Evolutionary conservation across 179 eudicot species (phyloP).

Genomic region (Beta lomatogona): DNA sequence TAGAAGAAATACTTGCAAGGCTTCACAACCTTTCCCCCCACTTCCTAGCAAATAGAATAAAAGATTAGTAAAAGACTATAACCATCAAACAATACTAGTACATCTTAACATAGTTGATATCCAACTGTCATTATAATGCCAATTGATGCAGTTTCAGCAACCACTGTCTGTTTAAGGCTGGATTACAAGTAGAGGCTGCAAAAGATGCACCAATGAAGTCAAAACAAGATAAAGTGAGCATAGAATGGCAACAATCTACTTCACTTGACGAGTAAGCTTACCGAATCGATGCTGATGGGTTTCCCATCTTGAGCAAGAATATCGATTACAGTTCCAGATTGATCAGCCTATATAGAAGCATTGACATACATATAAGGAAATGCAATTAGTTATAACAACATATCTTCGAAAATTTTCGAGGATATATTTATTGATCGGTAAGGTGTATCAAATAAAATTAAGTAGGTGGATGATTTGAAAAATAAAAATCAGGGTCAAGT

Average conservation of each 20-base stretch:
- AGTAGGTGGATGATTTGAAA: no score
- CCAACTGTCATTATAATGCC: background rate
- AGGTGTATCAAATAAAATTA: no score
- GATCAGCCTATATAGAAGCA: constrained; percentile 55
- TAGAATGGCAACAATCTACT: background rate
- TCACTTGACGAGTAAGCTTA: constrained; percentile 33
- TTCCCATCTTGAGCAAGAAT: constrained; percentile 72
- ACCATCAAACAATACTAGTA: constrained; percentile 11
- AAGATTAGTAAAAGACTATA: background rate
- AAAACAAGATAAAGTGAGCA: background rate
- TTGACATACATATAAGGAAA: background rate
- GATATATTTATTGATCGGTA: background rate
- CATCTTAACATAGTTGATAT: constrained; percentile 17
- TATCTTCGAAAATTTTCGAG: background rate
- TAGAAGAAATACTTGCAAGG: background rate
- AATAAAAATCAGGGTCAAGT: no score
- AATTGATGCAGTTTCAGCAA: constrained; percentile 10
- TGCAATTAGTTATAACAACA: background rate
- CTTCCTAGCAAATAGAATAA: background rate
- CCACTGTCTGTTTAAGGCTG: constrained; percentile 38
- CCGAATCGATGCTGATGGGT: constrained; percentile 68
- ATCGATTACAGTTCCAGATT: constrained; percentile 71
- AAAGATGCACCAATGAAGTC: background rate
- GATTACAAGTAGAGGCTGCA: constrained; percentile 68
- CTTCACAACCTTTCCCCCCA: background rate